Evolutionary conservation across 331 rosid genomes (phyloP), one percentile per base, ranked within the genome.

Genomic region (Malus hybrid): DNA sequence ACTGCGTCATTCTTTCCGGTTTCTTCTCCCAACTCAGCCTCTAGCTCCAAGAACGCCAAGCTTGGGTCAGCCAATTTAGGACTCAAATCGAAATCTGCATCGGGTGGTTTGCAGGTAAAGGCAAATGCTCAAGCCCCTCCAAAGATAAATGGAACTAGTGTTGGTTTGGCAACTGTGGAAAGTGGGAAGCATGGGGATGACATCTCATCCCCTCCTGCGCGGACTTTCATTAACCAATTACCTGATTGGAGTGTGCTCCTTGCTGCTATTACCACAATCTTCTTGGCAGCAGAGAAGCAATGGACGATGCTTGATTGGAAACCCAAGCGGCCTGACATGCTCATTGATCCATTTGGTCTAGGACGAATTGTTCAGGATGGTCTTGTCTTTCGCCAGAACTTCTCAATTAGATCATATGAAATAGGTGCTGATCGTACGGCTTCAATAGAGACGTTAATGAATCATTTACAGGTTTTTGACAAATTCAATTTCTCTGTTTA

Each of bases 301-400:
- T 95, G 99, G 99, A 95, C 90, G 92, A 95, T 95, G 97, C 99
- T 95, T 70, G 99, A 95, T 80, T 92, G 99, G 99, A 95, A 95
- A 82, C 97, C 99, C 52, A 89, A 89, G 82, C 90, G 99, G 48
- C 61, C 96, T 30, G 99, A 92, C 85, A 82, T 94, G 97, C 91
- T 87, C 68, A 75, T 85, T 19, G 93, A 95, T 63, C 88, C 97
- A 4, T 94, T 94, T 88, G 97, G 93, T 58, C 77, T 95, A 24
- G 99, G 99, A 66, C 89, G 78, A 79, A 88, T 95, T 78, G 99
- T 95, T 80, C 96, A 95, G 89, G 99, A 95, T 77, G 97, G 99
- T 81, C 85, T 87, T 7, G 97, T 95, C 77, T 95, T 92, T 78
- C 85, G 97, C 67, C 96, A 95, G 75, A 95, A 95, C 82, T 95